A percentile compares a stretch with the other conserved stretches of the same genome.
Conservation (phyloP, 208 protist genomes). For the Leishmania lainsoni region DNA sequence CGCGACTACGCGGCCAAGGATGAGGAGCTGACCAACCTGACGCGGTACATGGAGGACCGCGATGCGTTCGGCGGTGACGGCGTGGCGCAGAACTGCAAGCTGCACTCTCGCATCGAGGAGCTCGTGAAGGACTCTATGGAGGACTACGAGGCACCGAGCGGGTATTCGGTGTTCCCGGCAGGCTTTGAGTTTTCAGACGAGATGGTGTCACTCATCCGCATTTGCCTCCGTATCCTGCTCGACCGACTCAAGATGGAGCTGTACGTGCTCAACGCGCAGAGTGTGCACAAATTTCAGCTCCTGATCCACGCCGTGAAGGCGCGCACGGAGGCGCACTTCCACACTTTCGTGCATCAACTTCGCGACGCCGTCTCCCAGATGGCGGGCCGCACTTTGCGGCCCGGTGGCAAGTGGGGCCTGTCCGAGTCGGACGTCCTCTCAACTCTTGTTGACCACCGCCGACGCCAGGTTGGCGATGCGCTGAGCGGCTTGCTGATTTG, state of each 20-base stretch:
- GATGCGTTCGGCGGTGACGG: slow-evolving; percentile 29
- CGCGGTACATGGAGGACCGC: slow-evolving; percentile 48
- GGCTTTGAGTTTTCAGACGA: slow-evolving; percentile 72
- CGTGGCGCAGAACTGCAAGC: slow-evolving; percentile 34
- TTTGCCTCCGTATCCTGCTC: slow-evolving; percentile 68
- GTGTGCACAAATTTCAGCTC: slow-evolving; percentile 57
- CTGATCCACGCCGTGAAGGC: slow-evolving; percentile 65
- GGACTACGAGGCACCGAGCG: slow-evolving; percentile 34
- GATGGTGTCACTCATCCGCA: slow-evolving; percentile 63
- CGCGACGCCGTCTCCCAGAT: slow-evolving; percentile 69
- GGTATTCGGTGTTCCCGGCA: slow-evolving; percentile 59
- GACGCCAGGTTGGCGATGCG: slow-evolving; percentile 56
- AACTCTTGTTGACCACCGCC: slow-evolving; percentile 63
- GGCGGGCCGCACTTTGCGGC: slow-evolving; percentile 49
- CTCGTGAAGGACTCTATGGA: slow-evolving; percentile 47
- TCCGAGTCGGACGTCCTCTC: slow-evolving; percentile 62
- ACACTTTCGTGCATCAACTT: slow-evolving; percentile 71
- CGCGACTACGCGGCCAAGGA: slow-evolving; percentile 40
- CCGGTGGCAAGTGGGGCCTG: slow-evolving; percentile 66
- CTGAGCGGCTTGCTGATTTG: slow-evolving; percentile 76
- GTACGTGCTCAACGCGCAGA: slow-evolving; percentile 75
- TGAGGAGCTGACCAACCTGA: slow-evolving; percentile 54
- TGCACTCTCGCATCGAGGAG: slow-evolving; percentile 63
- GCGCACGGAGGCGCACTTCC: slow-evolving; percentile 67
- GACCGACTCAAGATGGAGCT: slow-evolving; percentile 79